phyloP scores from a whole-genome alignment of 352 stramenopile species.

The Globisporangium emineosum region DNA sequence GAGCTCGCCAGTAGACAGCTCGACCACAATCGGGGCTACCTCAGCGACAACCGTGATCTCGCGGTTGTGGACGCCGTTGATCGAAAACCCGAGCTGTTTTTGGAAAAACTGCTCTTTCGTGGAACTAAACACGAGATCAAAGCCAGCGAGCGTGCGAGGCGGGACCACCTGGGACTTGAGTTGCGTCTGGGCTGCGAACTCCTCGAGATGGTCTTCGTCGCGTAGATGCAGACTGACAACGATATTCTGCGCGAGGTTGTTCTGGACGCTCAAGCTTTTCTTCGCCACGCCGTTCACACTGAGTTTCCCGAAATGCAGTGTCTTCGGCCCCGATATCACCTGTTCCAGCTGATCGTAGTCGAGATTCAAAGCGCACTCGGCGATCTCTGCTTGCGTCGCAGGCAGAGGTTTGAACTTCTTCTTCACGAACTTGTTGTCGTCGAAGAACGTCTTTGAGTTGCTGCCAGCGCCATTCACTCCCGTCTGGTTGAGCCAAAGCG shows the following conservation, averaged over 20 bases:
- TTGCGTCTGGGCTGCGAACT: conserved; percentile 51
- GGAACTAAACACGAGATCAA: conserved; percentile 88
- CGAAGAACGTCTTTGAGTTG: conserved; percentile 55
- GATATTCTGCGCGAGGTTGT: conserved; percentile 83
- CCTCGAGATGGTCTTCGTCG: conserved; percentile 40
- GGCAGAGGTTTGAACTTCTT: conserved; percentile 90
- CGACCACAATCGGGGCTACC: conserved; percentile 87
- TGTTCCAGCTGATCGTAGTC: conserved; percentile 77
- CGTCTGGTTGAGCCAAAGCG: conserved; percentile 58
- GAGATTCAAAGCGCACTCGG: conserved; percentile 74
- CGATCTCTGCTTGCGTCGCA: conserved; percentile 87
- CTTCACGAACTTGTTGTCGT: conserved; percentile 89
- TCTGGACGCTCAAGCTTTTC: conserved; percentile 87
- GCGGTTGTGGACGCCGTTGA: conserved; percentile 85
- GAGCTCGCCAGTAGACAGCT: conserved; percentile 52
- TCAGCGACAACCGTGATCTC: conserved; percentile 85
- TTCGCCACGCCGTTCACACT: conserved; percentile 80
- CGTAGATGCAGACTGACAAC: conserved; percentile 59
- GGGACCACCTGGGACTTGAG: conserved; percentile 86
- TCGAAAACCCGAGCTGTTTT: conserved; percentile 72
- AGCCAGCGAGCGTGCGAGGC: conserved; percentile 70
- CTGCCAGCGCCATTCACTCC: conserved; percentile 15
- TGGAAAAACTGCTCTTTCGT: conserved; percentile 82
- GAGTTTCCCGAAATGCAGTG: conserved; percentile 90
- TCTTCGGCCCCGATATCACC: conserved; percentile 67